Evolutionary conservation across 2,329 filamentous ascomycete genomes (phyloP).

Genomic region (Beauveria asiatica): DNA sequence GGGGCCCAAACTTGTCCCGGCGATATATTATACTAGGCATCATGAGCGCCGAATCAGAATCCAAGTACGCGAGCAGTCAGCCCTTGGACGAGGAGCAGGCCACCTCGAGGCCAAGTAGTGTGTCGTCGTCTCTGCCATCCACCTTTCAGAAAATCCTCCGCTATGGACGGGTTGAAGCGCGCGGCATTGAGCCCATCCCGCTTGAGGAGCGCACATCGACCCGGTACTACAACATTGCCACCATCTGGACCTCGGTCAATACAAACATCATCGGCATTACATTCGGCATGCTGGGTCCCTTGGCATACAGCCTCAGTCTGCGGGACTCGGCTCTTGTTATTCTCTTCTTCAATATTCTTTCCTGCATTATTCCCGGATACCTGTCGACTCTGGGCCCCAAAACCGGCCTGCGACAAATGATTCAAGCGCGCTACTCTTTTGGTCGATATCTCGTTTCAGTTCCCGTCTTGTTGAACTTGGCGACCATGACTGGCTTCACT

Average conservation of each 20-base stretch:
- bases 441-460: conserved; percentile 50
- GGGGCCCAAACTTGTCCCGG: background rate
- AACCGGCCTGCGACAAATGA: conserved; percentile 58
- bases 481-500: conserved; percentile 54
- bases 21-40: background rate
- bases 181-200: conserved; percentile 35
- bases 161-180: conserved; percentile 33
- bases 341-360: conserved; percentile 53
- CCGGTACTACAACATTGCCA: conserved; percentile 36
- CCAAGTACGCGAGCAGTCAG: background rate
- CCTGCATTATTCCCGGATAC: conserved; percentile 45
- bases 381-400: conserved; percentile 50
- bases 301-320: conserved; percentile 44
- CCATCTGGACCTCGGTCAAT: conserved; percentile 41
- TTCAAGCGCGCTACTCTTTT: conserved; percentile 56
- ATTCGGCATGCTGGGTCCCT: conserved; percentile 54
- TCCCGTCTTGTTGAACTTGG: conserved; percentile 54
- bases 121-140: background rate
- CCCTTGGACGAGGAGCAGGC: conserved; percentile 4
- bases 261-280: conserved; percentile 44
- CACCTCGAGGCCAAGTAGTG: background rate
- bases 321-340: conserved; percentile 51
- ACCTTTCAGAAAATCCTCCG: conserved; percentile 21
- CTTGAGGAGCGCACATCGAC: conserved; percentile 31
- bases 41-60: background rate